These are phyloP conservation scores for Suhomyces bokatorum DNA, from an alignment of 1,139 yeast genomes.

Conservation along the genomic window DNA sequence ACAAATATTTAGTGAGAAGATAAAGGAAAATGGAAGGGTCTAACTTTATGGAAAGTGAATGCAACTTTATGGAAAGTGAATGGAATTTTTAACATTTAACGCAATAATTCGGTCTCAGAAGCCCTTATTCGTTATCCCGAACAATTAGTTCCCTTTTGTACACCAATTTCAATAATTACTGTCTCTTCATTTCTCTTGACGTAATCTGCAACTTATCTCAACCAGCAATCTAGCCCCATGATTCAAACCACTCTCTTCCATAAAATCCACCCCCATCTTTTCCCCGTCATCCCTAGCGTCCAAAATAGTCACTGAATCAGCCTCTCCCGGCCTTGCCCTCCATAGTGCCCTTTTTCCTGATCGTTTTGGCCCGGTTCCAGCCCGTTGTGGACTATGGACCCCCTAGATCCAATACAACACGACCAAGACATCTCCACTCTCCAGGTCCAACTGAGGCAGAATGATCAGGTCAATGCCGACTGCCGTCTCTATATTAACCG, in stretches of 20 bases:
- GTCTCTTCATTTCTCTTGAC: not conserved
- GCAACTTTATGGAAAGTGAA: no score
- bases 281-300: not conserved
- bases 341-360: no score
- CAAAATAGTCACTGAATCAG: not conserved
- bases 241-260: not conserved
- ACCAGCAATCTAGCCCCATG: no score
- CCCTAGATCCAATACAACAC: not conserved
- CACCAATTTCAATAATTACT: no score
- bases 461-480: slow-evolving; percentile 23
- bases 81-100: no score
- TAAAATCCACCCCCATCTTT: not conserved
- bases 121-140: not conserved
- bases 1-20: no score
- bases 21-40: no score
- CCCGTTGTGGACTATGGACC: not conserved
- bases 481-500: slow-evolving; percentile 29
- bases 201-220: not conserved
- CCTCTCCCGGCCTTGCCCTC: not conserved
- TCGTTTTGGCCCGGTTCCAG: not conserved
- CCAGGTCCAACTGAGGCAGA: slow-evolving; percentile 17
- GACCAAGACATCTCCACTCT: slow-evolving; percentile 6
- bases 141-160: no score
- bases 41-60: no score
- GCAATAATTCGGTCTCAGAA: no score